Percentiles rank a stretch among this genome's conserved stretches.
phyloP scores from a whole-genome alignment of 1,139 yeast species.

The Taiozyma sp. region DNA sequence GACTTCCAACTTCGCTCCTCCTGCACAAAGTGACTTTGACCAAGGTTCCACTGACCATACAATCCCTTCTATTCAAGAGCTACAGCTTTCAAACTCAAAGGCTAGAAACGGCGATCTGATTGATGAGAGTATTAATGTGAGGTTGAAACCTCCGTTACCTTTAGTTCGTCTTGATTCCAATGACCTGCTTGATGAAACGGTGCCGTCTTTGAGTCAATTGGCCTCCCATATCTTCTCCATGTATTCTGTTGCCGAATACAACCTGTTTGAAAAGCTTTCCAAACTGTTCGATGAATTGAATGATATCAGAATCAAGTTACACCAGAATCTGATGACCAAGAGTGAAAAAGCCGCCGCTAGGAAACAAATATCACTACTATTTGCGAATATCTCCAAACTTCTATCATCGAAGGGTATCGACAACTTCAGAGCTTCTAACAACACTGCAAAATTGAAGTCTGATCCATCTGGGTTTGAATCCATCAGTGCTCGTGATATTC shows the following conservation, averaged over 20 bases:
- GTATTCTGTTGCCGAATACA: constrained; percentile 67
- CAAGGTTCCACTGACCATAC: not conserved
- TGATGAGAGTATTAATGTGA: constrained; percentile 24
- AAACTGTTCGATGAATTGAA: constrained; percentile 56
- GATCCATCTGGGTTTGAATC: constrained; percentile 80
- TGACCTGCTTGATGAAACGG: constrained; percentile 50
- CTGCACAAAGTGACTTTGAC: constrained; percentile 25
- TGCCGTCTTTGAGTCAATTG: constrained; percentile 50
- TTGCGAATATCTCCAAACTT: constrained; percentile 66
- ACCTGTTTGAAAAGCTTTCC: constrained; percentile 51
- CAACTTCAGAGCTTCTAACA: constrained; percentile 20
- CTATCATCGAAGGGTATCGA: constrained; percentile 41
- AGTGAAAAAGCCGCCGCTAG: constrained; percentile 53
- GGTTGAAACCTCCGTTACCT: constrained; percentile 51
- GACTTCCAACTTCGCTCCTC: constrained; percentile 26
- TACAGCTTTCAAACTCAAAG: constrained; percentile 8
- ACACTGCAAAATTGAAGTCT: constrained; percentile 28
- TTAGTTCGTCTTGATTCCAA: constrained; percentile 38
- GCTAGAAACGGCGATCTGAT: constrained; percentile 20
- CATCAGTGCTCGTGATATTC: constrained; percentile 56
- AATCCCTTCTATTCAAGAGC: not conserved
- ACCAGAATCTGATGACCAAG: constrained; percentile 52
- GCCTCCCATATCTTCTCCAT: constrained; percentile 64
- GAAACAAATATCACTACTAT: constrained; percentile 55
- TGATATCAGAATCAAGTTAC: constrained; percentile 56